Conservation (phyloP, 768 basidiomycete genomes). For the Fistulinella prunicolor region DNA sequence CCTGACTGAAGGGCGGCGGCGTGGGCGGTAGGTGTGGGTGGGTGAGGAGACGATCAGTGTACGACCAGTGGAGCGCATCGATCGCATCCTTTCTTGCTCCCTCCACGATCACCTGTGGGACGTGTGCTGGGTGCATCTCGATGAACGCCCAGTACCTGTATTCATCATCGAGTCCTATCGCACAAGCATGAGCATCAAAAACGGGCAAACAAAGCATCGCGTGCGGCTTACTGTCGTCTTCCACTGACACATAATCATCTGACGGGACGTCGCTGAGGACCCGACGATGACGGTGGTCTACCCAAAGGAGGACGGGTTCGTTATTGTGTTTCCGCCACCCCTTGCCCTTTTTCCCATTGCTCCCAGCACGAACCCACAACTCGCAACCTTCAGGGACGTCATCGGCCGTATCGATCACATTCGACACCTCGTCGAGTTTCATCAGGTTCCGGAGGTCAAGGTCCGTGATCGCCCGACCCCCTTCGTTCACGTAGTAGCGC, state of each 20-base stretch:
- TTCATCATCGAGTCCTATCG: constrained; percentile 66
- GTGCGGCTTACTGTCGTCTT: constrained; percentile 41
- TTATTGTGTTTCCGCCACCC: constrained; percentile 28
- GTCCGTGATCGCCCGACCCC: constrained; percentile 64
- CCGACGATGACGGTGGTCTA: constrained; percentile 59
- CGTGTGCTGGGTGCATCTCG: constrained; percentile 75
- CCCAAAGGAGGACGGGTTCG: constrained; percentile 51
- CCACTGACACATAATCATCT: constrained; percentile 25
- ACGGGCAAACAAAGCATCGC: not conserved
- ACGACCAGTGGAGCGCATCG: constrained; percentile 77
- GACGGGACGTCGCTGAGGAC: constrained; percentile 47
- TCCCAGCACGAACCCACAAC: constrained; percentile 58
- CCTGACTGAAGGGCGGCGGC: constrained; percentile 68
- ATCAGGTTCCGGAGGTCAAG: constrained; percentile 56
- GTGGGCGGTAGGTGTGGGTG: constrained; percentile 43
- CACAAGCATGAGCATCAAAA: not conserved
- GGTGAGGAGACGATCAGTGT: constrained; percentile 73
- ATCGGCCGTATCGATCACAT: constrained; percentile 25
- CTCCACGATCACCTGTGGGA: constrained; percentile 44
- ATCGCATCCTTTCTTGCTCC: constrained; percentile 65
- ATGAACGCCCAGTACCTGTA: constrained; percentile 82
- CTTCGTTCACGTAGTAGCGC: constrained; percentile 68
- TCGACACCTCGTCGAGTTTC: constrained; percentile 44
- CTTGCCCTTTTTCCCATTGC: constrained; percentile 19
- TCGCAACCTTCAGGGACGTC: constrained; percentile 47